A percentile compares a stretch with the other conserved stretches of the same genome.
Evolutionary conservation across 352 stramenopile genomes (phyloP).

Genomic region (Phytopythium delawarense): DNA sequence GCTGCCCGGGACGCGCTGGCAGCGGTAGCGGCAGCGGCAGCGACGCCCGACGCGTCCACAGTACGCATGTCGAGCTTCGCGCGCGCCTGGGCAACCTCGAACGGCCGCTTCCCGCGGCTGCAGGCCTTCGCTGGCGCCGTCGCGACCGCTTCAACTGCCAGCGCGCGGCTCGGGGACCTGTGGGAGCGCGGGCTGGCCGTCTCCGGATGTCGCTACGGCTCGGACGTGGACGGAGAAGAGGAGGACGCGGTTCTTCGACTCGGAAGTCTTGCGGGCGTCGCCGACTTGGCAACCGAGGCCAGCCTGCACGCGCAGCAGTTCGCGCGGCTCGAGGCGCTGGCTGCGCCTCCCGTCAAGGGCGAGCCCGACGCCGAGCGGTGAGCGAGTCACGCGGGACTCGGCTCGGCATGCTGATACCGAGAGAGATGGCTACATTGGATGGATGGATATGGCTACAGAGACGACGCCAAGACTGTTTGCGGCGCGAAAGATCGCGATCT

Average conservation of each 20-base stretch:
- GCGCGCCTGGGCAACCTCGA: constrained; percentile 20
- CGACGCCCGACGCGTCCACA: constrained; percentile 3
- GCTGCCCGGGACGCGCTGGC: constrained; percentile 2
- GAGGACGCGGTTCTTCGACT: constrained; percentile 5
- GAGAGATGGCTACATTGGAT: neutral
- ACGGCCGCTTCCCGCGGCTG: constrained; percentile 27
- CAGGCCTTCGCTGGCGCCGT: constrained; percentile 38
- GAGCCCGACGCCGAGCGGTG: neutral
- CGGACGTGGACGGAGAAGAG: constrained; percentile 9
- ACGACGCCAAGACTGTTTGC: neutral
- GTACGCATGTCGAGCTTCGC: constrained; percentile 23
- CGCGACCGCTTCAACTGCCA: constrained; percentile 24
- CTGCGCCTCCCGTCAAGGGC: constrained; percentile 12
- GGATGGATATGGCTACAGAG: neutral
- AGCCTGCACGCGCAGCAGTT: constrained; percentile 38
- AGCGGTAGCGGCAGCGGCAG: no score
- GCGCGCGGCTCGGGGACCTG: constrained; percentile 3
- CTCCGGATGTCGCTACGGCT: neutral
- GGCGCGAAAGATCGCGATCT: neutral
- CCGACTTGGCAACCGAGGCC: constrained; percentile 25
- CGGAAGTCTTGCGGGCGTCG: neutral
- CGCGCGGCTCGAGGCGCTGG: constrained; percentile 26
- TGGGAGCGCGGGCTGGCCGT: constrained; percentile 10
- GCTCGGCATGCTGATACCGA: no score
- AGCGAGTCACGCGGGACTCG: no score